A percentile compares a stretch with the other conserved stretches of the same genome.
Evolutionary conservation across 2,329 filamentous ascomycete genomes (phyloP).

Genomic region (Sporothrix dimorphospora): DNA sequence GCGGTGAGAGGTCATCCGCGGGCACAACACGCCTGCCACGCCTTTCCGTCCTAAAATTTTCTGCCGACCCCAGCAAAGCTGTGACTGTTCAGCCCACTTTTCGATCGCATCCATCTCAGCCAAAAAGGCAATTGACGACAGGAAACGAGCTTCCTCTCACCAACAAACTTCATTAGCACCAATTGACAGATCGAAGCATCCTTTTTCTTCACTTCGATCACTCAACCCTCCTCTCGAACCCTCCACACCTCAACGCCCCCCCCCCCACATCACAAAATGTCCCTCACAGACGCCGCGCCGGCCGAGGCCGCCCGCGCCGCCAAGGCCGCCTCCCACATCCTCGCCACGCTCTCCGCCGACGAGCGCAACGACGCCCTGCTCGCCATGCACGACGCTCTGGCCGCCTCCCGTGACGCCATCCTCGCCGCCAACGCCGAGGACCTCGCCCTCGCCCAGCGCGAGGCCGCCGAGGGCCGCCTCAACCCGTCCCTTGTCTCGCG

Average conservation of each 20-base stretch:
- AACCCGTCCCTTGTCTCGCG: constrained; percentile 84
- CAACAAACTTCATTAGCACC: neutral
- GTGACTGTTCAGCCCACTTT: constrained; percentile 19
- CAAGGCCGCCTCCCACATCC: constrained; percentile 77
- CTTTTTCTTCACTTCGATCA: neutral
- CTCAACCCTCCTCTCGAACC: neutral
- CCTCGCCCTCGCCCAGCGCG: constrained; percentile 68
- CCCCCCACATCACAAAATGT: constrained; percentile 60
- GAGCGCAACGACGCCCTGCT: constrained; percentile 85
- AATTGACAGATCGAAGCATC: neutral
- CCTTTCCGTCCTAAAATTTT: constrained; percentile 5
- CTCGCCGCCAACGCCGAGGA: constrained; percentile 86
- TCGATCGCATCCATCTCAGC: neutral
- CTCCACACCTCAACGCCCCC: neutral
- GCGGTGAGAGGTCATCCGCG: constrained; percentile 4
- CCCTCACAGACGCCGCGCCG: constrained; percentile 82
- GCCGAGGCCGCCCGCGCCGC: constrained; percentile 76
- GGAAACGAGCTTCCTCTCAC: neutral
- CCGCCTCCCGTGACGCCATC: constrained; percentile 70
- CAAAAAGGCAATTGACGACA: neutral
- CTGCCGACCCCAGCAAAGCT: neutral
- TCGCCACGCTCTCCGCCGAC: constrained; percentile 75
- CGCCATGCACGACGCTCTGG: constrained; percentile 77
- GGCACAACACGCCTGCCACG: neutral
- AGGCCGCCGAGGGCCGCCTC: constrained; percentile 74